Evolutionary conservation across 1,139 yeast species (phyloP), one percentile per base, ranked within the genome.

Genomic region (Arxiozyma slooffiae): DNA sequence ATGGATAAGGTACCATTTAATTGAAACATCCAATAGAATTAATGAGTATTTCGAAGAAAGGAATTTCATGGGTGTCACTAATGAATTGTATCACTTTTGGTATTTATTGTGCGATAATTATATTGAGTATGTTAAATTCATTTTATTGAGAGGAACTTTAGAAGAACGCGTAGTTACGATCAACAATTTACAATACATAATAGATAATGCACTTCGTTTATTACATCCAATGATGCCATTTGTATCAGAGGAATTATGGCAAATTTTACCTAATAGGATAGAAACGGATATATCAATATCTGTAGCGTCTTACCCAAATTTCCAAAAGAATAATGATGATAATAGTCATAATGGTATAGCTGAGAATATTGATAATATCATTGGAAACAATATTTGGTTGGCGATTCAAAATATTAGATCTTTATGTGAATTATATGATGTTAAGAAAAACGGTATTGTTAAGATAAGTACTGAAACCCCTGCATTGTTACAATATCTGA

Each of bases 151-250:
- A 67, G 97, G 97, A 60, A 78, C 89, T 40, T 80, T 79, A 36
- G 82, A 72, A 57, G 95, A 89, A 73, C 77, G 81, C 74, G 77
- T 78, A 67, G 83, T 95, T 50, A 97, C 97, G 23, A 85, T 82
- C 71, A 89, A 88, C 67, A 90, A 97, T 24, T 77, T 92, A 59
- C 88, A 89, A 78, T 85, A 90, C 34, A 79, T 95, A 72, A 78
- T 90, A 60, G 97, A 92, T 64, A 84, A 85, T 57, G 97, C 96
- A n/a, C 78, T 92, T 72, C 82, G 79, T 70, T 70, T 92, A 74
- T 90, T 89, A 61, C 97, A 90, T 67, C 98, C 98, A 66, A 90
- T 87, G 75, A 92, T 92, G 97, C 98, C 98, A 46, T 92, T 80
- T 68, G 75, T 92, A 57, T 82, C 97, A 48, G 98, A 92, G 71